Conservation (phyloP, 805 yeast genomes). For the Priceomyces haplophilus region DNA sequence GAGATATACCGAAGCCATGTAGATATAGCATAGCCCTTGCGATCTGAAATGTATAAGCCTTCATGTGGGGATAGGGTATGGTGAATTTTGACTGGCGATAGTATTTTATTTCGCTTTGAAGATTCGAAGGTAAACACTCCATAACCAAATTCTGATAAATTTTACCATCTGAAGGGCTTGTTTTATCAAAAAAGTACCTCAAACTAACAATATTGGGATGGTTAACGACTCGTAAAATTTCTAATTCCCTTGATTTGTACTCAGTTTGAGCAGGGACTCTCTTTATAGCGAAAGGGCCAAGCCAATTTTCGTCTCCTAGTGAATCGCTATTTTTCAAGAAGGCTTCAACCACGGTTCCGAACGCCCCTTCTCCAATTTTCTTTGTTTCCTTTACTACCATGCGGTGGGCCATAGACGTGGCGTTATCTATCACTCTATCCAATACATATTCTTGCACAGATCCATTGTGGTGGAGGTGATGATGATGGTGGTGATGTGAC, state of each 20-base stretch:
- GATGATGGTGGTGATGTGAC: constrained; percentile 3
- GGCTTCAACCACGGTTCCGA: constrained; percentile 82
- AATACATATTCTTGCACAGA: constrained; percentile 32
- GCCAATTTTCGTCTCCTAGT: constrained; percentile 39
- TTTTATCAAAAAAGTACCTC: constrained; percentile 68
- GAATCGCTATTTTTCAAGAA: constrained; percentile 33
- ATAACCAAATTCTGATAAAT: constrained; percentile 78
- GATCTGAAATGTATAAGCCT: constrained; percentile 73
- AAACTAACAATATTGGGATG: constrained; percentile 78
- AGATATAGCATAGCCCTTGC: constrained; percentile 81
- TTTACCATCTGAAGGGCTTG: constrained; percentile 58
- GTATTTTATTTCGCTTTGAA: constrained; percentile 71
- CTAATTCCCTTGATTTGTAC: constrained; percentile 78
- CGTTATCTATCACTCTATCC: constrained; percentile 55
- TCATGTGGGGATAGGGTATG: constrained; percentile 70
- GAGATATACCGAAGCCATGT: constrained; percentile 78
- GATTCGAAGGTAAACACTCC: constrained; percentile 83
- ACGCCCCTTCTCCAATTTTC: constrained; percentile 82
- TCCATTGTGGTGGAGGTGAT: constrained; percentile 1
- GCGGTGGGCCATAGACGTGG: constrained; percentile 48
- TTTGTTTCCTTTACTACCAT: constrained; percentile 72
- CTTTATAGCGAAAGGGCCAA: constrained; percentile 82
- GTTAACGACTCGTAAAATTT: constrained; percentile 66
- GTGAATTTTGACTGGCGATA: constrained; percentile 59
- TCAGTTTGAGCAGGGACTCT: constrained; percentile 87